Conservation (phyloP, 441 rosid species). For the Populus hybrid region DNA sequence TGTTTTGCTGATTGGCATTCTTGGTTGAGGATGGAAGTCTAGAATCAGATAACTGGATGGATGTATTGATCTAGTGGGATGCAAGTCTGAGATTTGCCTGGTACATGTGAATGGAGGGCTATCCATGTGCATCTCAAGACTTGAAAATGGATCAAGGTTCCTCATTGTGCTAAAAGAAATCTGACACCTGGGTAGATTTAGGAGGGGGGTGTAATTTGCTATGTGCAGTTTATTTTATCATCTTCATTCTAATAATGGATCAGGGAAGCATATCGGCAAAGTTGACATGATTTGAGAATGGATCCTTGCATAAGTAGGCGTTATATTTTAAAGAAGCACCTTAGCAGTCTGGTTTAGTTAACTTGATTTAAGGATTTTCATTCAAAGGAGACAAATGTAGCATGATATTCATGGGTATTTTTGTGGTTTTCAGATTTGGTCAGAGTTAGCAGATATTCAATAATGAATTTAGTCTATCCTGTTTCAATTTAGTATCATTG, state of each 20-base stretch:
- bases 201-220: not conserved
- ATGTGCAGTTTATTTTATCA: not conserved
- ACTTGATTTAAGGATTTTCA: not conserved
- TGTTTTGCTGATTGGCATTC: conserved; percentile 3
- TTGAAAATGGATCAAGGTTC: not conserved
- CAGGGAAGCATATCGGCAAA: not conserved
- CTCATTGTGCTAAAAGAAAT: not conserved
- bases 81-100: not conserved
- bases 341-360: not conserved
- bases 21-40: not conserved
- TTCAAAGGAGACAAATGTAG: not conserved
- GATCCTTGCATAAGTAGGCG: not conserved
- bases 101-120: not conserved
- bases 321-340: not conserved
- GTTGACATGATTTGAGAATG: not conserved
- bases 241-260: not conserved
- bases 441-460: not conserved
- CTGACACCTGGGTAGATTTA: not conserved
- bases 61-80: not conserved
- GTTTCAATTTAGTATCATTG: not conserved
- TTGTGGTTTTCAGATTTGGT: not conserved
- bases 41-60: not conserved
- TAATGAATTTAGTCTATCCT: not conserved
- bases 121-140: not conserved
- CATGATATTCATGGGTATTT: not conserved